Base-by-base conservation (phyloP, 2,329 filamentous ascomycete species). In the Verruconis gallopava region DNA sequence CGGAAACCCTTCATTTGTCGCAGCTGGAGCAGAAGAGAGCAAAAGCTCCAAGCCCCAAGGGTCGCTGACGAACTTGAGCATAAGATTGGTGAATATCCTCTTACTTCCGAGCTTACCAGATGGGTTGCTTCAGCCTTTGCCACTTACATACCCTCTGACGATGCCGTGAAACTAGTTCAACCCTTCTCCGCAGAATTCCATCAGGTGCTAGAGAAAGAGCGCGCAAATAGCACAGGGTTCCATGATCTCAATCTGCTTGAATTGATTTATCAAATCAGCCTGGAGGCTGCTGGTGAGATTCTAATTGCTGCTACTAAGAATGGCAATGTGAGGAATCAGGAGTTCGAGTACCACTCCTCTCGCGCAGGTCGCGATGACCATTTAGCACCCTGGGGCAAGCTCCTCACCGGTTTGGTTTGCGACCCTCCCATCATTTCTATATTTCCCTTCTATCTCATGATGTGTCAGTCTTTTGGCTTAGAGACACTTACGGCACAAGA, bases 371-470 rank as follows among this genome's bases (percentile, higher is more conserved):
- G 39, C 22, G 28, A 42, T 17, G 39, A 42, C 5, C 28, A 36
- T 20, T 35, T 42, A 17, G 19, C 22, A 34, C 28, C 39, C 20
- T 42, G 39, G 39, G 39, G 30, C 3, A 42, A 17, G 5, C 32
- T 42, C 15, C 30, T 42, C 4, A 42, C 39, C 22, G 32, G 32
- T 37, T 25, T 42, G 12, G 32, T 28, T 19, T 42, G 21, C 32
- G 39, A 42, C 32, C 39, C 39, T 18, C 39, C 39, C 2, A 42
- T 42, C 39, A 18, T 42, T 34, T 20, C 32, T 4, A 20, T 28
- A 21, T 42, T 42, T 20, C 39, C 39, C 6, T 42, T 42, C 32
- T 42, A 35, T 14, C 39, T 42, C 13, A 32, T 42, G 18, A 37
- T 42, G 30, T 18, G 22, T 21, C 39, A 25, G 19, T 33, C 39